Percentiles rank a stretch among this genome's conserved stretches.
Evolutionary conservation across 495 filamentous ascomycete species (phyloP).

Genomic region (Saxispiralis lemnorum): DNA sequence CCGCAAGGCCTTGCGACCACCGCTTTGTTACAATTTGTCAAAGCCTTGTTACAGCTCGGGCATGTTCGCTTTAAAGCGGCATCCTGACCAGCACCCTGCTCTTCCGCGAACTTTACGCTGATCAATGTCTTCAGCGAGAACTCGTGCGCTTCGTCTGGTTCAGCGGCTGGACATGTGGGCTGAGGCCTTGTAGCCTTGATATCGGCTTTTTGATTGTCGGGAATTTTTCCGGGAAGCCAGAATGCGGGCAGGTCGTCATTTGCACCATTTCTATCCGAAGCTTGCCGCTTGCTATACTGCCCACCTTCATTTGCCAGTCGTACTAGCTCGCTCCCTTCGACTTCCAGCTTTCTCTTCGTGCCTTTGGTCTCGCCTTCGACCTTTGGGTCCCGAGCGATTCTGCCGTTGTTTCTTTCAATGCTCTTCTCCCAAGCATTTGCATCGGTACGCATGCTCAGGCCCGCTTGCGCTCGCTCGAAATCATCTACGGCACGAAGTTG

Average conservation of each 20-base stretch:
- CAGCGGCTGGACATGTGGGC: slow-evolving; percentile 67
- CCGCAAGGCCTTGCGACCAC: slow-evolving; percentile 84
- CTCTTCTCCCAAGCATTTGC: slow-evolving; percentile 19
- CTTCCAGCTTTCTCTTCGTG: slow-evolving; percentile 61
- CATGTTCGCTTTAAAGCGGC: slow-evolving; percentile 40
- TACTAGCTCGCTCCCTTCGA: slow-evolving; percentile 64
- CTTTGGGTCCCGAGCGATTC: slow-evolving; percentile 26
- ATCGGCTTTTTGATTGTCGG: slow-evolving; percentile 35
- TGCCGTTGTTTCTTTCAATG: slow-evolving; percentile 26
- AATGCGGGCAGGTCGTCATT: slow-evolving; percentile 74
- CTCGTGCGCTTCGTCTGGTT: slow-evolving; percentile 47
- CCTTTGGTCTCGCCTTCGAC: slow-evolving; percentile 19
- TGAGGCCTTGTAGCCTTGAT: slow-evolving; percentile 33
- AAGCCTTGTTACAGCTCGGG: slow-evolving; percentile 70
- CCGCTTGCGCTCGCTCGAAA: slow-evolving; percentile 40
- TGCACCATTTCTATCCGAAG: slow-evolving; percentile 25
- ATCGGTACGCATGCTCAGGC: slow-evolving; percentile 40
- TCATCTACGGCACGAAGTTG: slow-evolving; percentile 22
- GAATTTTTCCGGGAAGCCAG: slow-evolving; percentile 81
- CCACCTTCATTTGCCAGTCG: slow-evolving; percentile 52
- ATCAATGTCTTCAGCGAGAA: slow-evolving; percentile 74
- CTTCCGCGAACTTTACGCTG: slow-evolving; percentile 62
- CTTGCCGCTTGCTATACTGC: slow-evolving; percentile 40
- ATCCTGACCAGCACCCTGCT: slow-evolving; percentile 36
- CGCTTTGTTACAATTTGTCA: slow-evolving; percentile 70